phyloP scores from a whole-genome alignment of 805 yeast genomes.

The Wickerhamomyces canadensis region DNA sequence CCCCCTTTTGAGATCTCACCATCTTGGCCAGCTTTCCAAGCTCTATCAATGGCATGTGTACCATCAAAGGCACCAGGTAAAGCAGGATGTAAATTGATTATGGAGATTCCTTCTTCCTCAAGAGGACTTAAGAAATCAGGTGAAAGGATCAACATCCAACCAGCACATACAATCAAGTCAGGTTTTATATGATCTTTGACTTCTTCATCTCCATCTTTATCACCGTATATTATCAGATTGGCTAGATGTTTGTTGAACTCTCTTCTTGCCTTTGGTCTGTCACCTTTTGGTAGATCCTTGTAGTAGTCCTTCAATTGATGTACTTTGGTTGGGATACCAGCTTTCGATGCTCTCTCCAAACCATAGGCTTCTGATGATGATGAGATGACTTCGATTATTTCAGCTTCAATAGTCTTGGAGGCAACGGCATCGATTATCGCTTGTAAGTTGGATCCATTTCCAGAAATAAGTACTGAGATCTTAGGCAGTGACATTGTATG shows the following conservation, averaged over 20 bases:
- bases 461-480: conserved; percentile 76
- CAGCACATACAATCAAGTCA: conserved; percentile 91
- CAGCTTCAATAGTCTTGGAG: conserved; percentile 37
- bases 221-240: conserved; percentile 49
- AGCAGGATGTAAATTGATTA: conserved; percentile 94
- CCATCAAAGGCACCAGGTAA: conserved; percentile 97
- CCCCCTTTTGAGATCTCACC: conserved; percentile 79
- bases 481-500: conserved; percentile 21
- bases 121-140: conserved; percentile 68
- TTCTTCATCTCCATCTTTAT: conserved; percentile 28
- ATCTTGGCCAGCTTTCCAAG: conserved; percentile 90
- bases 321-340: conserved; percentile 61
- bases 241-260: conserved; percentile 78
- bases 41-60: conserved; percentile 93
- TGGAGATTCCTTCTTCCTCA: conserved; percentile 55
- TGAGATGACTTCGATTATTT: conserved; percentile 75
- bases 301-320: conserved; percentile 74
- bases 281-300: conserved; percentile 66
- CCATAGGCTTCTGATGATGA: conserved; percentile 88
- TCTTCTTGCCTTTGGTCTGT: conserved; percentile 57
- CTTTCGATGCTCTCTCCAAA: conserved; percentile 66
- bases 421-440: conserved; percentile 77
- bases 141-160: conserved; percentile 94
- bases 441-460: conserved; percentile 93
- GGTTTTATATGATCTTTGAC: conserved; percentile 45